Evolutionary conservation across 257 asterid genomes (phyloP).

Genomic region (Solanum stenotomum): DNA sequence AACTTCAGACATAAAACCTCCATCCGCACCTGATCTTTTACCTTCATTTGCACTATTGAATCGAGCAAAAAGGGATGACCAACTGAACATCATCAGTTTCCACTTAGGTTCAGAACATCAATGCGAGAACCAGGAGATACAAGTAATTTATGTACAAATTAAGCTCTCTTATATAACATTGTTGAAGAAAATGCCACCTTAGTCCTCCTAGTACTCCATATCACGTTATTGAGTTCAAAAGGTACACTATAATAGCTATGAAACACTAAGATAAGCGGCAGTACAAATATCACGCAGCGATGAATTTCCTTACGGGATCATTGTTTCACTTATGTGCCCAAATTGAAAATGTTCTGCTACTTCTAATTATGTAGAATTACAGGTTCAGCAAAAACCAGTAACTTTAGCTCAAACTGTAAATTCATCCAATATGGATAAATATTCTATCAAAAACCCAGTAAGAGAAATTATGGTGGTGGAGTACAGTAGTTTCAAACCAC

Average conservation of each 20-base stretch:
- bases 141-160: neutral
- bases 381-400: neutral
- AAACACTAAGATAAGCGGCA: neutral
- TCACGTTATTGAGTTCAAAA: neutral
- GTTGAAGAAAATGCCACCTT: neutral
- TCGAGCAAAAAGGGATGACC: neutral
- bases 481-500: neutral
- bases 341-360: neutral
- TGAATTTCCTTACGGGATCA: neutral
- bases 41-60: neutral
- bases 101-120: neutral
- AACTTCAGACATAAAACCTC: neutral
- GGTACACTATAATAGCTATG: neutral
- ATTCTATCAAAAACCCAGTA: neutral
- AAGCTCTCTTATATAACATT: neutral
- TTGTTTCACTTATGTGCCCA: neutral
- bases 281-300: neutral
- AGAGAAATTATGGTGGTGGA: neutral
- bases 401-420: neutral
- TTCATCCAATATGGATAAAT: neutral
- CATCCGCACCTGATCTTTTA: neutral
- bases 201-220: neutral
- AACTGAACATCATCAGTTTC: neutral
- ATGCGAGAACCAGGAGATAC: neutral
- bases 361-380: neutral